Percentiles rank a stretch among this genome's conserved stretches.
Evolutionary conservation across 1,139 yeast species (phyloP).

Genomic region (Eremothecium sinecaudum): DNA sequence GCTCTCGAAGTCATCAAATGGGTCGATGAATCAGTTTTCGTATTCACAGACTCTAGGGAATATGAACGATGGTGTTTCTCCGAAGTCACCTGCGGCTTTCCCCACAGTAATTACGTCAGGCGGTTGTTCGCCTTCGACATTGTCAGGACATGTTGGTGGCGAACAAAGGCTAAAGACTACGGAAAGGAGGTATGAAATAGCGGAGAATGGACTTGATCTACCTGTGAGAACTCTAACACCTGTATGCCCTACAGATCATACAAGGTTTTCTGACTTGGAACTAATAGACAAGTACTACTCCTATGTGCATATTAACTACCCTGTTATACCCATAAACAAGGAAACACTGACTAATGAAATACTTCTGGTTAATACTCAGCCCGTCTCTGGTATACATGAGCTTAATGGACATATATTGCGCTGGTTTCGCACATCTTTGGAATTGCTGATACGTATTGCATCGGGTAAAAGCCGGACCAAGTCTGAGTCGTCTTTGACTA

Average conservation of each 20-base stretch:
- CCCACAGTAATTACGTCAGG: not conserved
- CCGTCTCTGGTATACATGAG: conserved; percentile 32
- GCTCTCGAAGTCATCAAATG: conserved; percentile 6
- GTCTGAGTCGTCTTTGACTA: not conserved
- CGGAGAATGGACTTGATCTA: not conserved
- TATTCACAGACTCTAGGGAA: not conserved
- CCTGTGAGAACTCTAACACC: not conserved
- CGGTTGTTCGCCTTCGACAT: not conserved
- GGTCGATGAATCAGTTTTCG: not conserved
- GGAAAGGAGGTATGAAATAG: conserved; percentile 2
- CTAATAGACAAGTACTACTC: conserved; percentile 40
- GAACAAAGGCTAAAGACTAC: not conserved
- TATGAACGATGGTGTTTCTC: not conserved
- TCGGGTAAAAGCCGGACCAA: conserved; percentile 24
- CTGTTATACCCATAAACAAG: conserved; percentile 47
- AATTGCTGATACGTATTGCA: conserved; percentile 36
- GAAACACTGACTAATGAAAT: conserved; percentile 31
- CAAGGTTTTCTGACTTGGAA: conserved; percentile 23
- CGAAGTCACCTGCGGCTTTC: not conserved
- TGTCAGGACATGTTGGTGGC: not conserved
- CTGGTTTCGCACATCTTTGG: conserved; percentile 44
- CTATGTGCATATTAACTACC: conserved; percentile 46
- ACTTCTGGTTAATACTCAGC: conserved; percentile 30
- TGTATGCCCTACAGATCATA: not conserved
- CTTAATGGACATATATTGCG: conserved; percentile 38